Conservation (phyloP, 768 basidiomycete species). For the Amanita fuliginea region DNA sequence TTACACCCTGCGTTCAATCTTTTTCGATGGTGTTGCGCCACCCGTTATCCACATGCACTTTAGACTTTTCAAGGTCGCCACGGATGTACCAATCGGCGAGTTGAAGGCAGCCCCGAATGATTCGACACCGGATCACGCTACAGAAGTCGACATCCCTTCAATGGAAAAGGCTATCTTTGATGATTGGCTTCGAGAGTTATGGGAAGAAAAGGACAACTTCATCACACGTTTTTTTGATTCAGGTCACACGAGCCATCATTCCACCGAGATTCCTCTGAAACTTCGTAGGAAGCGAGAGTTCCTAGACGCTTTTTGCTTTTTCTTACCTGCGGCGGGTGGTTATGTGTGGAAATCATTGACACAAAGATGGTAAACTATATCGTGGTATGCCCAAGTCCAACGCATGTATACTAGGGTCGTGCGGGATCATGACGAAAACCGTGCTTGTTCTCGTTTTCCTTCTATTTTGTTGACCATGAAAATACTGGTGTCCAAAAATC, state of each 20-base stretch:
- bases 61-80: slow-evolving; percentile 59
- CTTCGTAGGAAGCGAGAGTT: slow-evolving; percentile 44
- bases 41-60: slow-evolving; percentile 84
- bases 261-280: slow-evolving; percentile 52
- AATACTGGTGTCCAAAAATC: slow-evolving; percentile 82
- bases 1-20: slow-evolving; percentile 86
- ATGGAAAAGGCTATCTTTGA: slow-evolving; percentile 64
- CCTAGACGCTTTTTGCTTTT: slow-evolving; percentile 60
- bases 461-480: slow-evolving; percentile 69
- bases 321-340: slow-evolving; percentile 42
- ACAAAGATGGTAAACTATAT: background rate
- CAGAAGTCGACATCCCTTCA: slow-evolving; percentile 41
- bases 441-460: slow-evolving; percentile 24
- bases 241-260: slow-evolving; percentile 21
- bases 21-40: slow-evolving; percentile 69
- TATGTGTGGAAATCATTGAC: slow-evolving; percentile 28
- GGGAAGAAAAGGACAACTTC: slow-evolving; percentile 76
- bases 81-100: slow-evolving; percentile 62
- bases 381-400: background rate
- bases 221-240: slow-evolving; percentile 53
- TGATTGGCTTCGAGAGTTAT: slow-evolving; percentile 69
- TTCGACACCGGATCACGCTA: slow-evolving; percentile 16
- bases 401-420: background rate
- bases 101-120: slow-evolving; percentile 17
- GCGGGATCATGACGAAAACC: slow-evolving; percentile 5